phyloP scores from a whole-genome alignment of 1,284 basidiomycete genomes.

The Malassezia furfur region DNA sequence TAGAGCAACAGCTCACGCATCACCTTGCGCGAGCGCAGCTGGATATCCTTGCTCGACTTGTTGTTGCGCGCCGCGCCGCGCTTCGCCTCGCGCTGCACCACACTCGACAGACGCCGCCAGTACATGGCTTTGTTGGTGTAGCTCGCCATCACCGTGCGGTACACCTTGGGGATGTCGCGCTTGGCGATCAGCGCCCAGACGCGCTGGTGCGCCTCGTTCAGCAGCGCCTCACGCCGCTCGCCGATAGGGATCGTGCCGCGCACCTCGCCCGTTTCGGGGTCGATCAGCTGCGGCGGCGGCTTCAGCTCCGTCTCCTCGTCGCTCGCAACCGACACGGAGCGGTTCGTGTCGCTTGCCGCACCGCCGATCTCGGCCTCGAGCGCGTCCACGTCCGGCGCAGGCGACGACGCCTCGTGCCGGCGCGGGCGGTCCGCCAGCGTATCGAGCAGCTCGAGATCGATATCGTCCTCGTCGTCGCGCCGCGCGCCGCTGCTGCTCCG shows the following conservation, averaged over 20 bases:
- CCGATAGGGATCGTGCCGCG: slow-evolving; percentile 33
- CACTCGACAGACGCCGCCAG: slow-evolving; percentile 65
- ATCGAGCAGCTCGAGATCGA: slow-evolving; percentile 40
- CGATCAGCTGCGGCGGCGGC: slow-evolving; percentile 20
- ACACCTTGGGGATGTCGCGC: slow-evolving; percentile 46
- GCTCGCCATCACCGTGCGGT: slow-evolving; percentile 41
- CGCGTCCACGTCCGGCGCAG: slow-evolving; percentile 17
- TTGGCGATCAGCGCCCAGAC: slow-evolving; percentile 47
- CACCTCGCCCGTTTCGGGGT: slow-evolving; percentile 19
- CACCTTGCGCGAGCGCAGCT: slow-evolving; percentile 73
- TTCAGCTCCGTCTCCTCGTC: slow-evolving; percentile 18
- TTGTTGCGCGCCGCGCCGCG: slow-evolving; percentile 67
- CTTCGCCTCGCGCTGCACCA: slow-evolving; percentile 70
- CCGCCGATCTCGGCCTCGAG: slow-evolving; percentile 16
- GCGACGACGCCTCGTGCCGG: slow-evolving; percentile 3
- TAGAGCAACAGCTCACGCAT: slow-evolving; percentile 81
- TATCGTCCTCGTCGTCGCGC: slow-evolving; percentile 27
- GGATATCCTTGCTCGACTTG: slow-evolving; percentile 76
- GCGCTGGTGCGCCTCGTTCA: slow-evolving; percentile 43
- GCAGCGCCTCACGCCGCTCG: slow-evolving; percentile 28
- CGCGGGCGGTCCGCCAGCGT: slow-evolving; percentile 26
- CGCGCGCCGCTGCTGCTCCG: background rate
- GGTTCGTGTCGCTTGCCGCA: slow-evolving; percentile 16
- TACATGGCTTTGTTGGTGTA: slow-evolving; percentile 52
- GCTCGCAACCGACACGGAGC: slow-evolving; percentile 19